Evolutionary conservation across 345 rosid genomes (phyloP), one percentile per base, ranked within the genome.

Genomic region (Atalantia buxifolia): DNA sequence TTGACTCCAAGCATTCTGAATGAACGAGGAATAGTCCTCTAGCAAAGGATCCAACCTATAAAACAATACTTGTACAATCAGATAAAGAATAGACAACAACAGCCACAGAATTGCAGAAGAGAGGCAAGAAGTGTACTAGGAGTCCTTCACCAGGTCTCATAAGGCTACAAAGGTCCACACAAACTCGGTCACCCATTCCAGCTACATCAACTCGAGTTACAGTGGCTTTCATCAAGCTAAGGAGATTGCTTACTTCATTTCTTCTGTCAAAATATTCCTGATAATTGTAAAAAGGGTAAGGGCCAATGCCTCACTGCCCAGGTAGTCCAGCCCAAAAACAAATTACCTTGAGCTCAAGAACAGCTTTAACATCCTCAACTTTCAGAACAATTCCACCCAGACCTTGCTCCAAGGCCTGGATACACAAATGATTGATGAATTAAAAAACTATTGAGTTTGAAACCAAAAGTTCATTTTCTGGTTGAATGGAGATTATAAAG

Each of bases 111-210:
- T 19, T 18, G 28, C 9, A 13, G n/a, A 77, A 30, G 36, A 74
- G 67, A 71, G 36, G 55, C 2, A 35, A 65, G 33, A 31, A 77
- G 81, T 88, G 73, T 81, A 91, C 98, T 88, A 92, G 88, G 80
- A 95, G 97, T 68, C 98, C 98, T 88, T 92, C 98, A 79, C 97
- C 94, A 69, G 93, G 92, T 86, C 84, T 90, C 95, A 93, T 90
- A 71, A 95, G 95, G 82, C 98, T 93, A 76, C 98, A 93, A 74
- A 93, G 95, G 88, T 95, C 98, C 77, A 92, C 97, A 85, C 98
- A 95, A 35, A 92, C 95, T 72, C 97, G 84, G 82, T 95, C 97
- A 59, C 98, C 98, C 97, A 95, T 92, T 77, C 98, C 95, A 48
- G 83, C 91, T 69, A 83, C 85, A 59, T 86, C 67, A 84, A 95